A percentile compares a stretch with the other conserved stretches of the same genome.
phyloP scores from a whole-genome alignment of 371 early-diverging fungal species.

The Actinomortierella ambigua region DNA sequence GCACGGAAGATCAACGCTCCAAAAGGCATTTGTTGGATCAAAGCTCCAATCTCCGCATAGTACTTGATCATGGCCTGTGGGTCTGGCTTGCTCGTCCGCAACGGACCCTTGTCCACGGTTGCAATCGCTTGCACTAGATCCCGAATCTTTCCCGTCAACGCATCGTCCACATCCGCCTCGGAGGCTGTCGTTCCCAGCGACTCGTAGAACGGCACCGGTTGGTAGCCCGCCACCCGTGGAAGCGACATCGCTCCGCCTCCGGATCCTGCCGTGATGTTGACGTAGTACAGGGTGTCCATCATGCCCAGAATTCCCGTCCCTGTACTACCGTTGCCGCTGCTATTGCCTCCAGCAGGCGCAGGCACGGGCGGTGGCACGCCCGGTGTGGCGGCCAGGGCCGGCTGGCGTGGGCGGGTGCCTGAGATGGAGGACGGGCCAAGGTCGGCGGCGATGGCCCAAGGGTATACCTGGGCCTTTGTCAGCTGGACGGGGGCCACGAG shows the following conservation, averaged over 20 bases:
- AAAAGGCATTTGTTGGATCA: conserved; percentile 53
- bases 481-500: conserved; percentile 28
- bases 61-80: conserved; percentile 27
- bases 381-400: conserved; percentile 6
- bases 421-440: conserved; percentile 20
- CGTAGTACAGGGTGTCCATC: conserved; percentile 50
- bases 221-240: conserved; percentile 32
- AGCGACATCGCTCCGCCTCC: not conserved
- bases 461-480: conserved; percentile 40
- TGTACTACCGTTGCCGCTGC: conserved; percentile 15
- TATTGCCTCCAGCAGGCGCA: conserved; percentile 15
- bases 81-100: conserved; percentile 27
- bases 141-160: conserved; percentile 39
- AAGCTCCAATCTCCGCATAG: conserved; percentile 37
- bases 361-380: conserved; percentile 5
- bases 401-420: conserved; percentile 34
- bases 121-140: conserved; percentile 35
- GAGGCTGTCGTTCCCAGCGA: conserved; percentile 11
- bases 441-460: conserved; percentile 45
- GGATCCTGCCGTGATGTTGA: conserved; percentile 19
- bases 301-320: conserved; percentile 47
- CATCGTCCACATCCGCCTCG: conserved; percentile 45
- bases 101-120: conserved; percentile 38
- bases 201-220: conserved; percentile 52
- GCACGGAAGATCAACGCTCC: conserved; percentile 55